Evolutionary conservation across 768 basidiomycete species (phyloP), one percentile per base, ranked within the genome.

Genomic region (Lepiota brunneoincarnata): DNA sequence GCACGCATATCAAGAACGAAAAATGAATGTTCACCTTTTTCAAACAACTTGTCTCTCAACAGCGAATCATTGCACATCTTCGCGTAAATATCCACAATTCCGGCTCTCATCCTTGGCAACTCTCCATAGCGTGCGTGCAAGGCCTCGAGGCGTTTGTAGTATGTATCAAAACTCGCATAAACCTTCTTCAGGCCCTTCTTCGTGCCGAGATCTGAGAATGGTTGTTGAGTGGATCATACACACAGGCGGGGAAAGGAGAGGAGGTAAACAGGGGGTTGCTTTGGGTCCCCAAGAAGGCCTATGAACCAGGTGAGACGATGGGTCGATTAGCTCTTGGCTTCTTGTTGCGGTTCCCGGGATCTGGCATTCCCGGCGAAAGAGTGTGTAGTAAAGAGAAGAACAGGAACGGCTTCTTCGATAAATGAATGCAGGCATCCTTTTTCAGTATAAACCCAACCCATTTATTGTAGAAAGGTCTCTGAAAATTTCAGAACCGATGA

Each of bases 11-110:
- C 9, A 53, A 34, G 28, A 31, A 5, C 9, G 14, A 17, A 28
- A 26, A 26, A 1, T 12, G 23, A 14, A 41, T 58, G 3, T 3
- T 28, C 50, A 84, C 85, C 85, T 72, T 75, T 75, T 34, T 76
- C 70, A 59, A 83, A 77, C 14, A 87, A 69, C 55, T 81, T 80
- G 64, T 85, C 78, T 15, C 86, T 72, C 51, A 86, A 64, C 35
- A 86, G 70, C 2, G 81, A 72, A 62, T 86, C 85, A 0, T 72
- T 74, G 28, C 75, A 84, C 80, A 87, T 82, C 60, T 81, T 82
- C 14, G 83, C 77, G 58, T 79, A 85, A 44, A 88, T 81, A 6
- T 78, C 81, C 6, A 84, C 72, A 40, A 87, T 78, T 0, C 78
- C 83, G 0, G 82, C 84, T 44, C 69, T 66, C 15, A 86, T 68